A percentile compares a stretch with the other conserved stretches of the same genome.
These are phyloP conservation scores for Ustilago shanxiensis DNA, from an alignment of 1,284 basidiomycete genomes.

Conservation along the genomic window DNA sequence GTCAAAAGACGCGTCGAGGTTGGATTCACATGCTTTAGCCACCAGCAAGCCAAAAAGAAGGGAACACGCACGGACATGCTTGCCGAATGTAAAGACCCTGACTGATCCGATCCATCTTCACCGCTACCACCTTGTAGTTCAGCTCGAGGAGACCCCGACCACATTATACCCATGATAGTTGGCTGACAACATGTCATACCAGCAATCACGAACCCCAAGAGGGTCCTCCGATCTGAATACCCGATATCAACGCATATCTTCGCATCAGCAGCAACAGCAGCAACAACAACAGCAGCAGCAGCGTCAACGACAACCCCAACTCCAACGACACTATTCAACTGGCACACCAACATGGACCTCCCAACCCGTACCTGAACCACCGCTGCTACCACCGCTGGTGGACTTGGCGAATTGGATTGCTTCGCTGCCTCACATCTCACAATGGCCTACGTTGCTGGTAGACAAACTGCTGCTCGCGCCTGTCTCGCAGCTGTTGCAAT, in stretches of 20 bases:
- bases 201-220: conserved; percentile 12
- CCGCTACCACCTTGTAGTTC: background rate
- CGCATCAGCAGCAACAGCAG: conserved; percentile 39
- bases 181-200: conserved; percentile 26
- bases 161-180: background rate
- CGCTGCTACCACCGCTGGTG: conserved; percentile 38
- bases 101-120: too few relatives aligned
- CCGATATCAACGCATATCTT: conserved; percentile 38
- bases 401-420: conserved; percentile 50
- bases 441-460: conserved; percentile 55
- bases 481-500: conserved; percentile 29
- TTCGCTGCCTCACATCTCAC: conserved; percentile 47
- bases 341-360: conserved; percentile 39
- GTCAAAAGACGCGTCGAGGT: background rate
- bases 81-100: too few relatives aligned
- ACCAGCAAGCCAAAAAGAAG: background rate
- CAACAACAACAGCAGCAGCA: conserved; percentile 32
- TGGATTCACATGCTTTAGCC: conserved; percentile 30
- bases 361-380: conserved; percentile 46
- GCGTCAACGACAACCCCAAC: conserved; percentile 21
- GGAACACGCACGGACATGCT: conserved; percentile 5
- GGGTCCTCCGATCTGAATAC: conserved; percentile 37
- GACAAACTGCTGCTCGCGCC: conserved; percentile 49
- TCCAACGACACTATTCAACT: conserved; percentile 22
- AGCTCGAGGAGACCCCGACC: background rate